Evolutionary conservation across 352 stramenopile species (phyloP).

Genomic region (Halophytophthora polymorphica): DNA sequence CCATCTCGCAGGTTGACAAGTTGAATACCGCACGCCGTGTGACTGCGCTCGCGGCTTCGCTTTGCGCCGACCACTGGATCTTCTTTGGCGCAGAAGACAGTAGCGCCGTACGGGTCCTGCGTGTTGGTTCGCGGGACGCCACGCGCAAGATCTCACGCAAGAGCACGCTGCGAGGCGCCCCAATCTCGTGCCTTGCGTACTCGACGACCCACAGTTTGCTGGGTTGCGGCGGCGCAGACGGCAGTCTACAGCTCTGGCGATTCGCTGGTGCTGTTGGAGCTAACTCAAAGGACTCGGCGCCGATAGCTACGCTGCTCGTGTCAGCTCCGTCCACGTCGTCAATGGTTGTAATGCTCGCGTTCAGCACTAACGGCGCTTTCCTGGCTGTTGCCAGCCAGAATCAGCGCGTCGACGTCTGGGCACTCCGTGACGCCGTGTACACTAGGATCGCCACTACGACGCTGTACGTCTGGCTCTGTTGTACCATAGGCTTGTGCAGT

Average conservation of each 20-base stretch:
- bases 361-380: conserved; percentile 32
- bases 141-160: conserved; percentile 77
- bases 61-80: conserved; percentile 55
- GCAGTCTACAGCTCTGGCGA: conserved; percentile 58
- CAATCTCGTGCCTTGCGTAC: conserved; percentile 55
- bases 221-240: conserved; percentile 59
- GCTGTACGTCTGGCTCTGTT: conserved; percentile 12
- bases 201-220: conserved; percentile 47
- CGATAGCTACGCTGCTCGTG: conserved; percentile 28
- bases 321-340: conserved; percentile 34
- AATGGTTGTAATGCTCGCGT: conserved; percentile 42
- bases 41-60: conserved; percentile 44
- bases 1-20: conserved; percentile 62
- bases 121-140: conserved; percentile 41
- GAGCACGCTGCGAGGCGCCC: conserved; percentile 49
- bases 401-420: conserved; percentile 51
- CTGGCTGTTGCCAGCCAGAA: conserved; percentile 55
- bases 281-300: conserved; percentile 14
- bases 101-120: conserved; percentile 65
- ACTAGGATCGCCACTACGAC: conserved; percentile 27
- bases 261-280: conserved; percentile 32
- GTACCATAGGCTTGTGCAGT: background rate
- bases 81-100: conserved; percentile 76
- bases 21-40: conserved; percentile 47
- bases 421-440: conserved; percentile 26